Evolutionary conservation across 805 yeast species (phyloP).

Genomic region (Kazachstania viticola): DNA sequence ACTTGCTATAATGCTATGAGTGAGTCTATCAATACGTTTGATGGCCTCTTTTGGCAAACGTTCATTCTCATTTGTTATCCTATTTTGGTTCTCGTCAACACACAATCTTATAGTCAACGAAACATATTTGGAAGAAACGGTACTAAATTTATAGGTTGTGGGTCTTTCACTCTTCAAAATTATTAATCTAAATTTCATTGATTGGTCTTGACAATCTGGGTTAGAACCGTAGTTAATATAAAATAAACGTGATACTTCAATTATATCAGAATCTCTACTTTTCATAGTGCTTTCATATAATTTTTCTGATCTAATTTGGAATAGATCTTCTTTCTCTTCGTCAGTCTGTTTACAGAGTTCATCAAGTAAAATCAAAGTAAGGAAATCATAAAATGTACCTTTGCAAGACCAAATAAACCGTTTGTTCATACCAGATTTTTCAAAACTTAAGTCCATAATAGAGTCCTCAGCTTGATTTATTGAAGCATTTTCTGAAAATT

Average conservation of each 20-base stretch:
- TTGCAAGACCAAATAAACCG: conserved; percentile 23
- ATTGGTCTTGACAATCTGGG: conserved; percentile 4
- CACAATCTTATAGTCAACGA: conserved; percentile 13
- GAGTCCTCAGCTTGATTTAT: conserved; percentile 2
- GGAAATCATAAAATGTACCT: conserved; percentile 17
- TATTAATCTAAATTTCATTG: conserved; percentile 12
- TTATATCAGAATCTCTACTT: conserved; percentile 9
- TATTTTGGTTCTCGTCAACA: conserved; percentile 7
- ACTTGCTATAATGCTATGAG: conserved; percentile 10
- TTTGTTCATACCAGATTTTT: conserved; percentile 22
- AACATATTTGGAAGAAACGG: conserved; percentile 5
- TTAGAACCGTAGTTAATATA: conserved; percentile 9
- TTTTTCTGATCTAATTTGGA: conserved; percentile 14
- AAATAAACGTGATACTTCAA: conserved; percentile 14
- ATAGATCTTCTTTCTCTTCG: conserved; percentile 13
- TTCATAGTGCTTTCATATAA: conserved; percentile 1
- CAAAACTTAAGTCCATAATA: conserved; percentile 11
- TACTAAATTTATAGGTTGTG: conserved; percentile 10
- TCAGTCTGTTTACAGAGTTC: conserved; percentile 16
- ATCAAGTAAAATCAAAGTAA: conserved; percentile 15
- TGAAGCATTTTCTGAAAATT: neutral
- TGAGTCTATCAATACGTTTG: conserved; percentile 14
- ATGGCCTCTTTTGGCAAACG: conserved; percentile 6
- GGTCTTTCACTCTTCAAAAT: conserved; percentile 10
- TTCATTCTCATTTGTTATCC: conserved; percentile 1